Evolutionary conservation across 306 rosid genomes (phyloP).

Genomic region (Vigna angularis): DNA sequence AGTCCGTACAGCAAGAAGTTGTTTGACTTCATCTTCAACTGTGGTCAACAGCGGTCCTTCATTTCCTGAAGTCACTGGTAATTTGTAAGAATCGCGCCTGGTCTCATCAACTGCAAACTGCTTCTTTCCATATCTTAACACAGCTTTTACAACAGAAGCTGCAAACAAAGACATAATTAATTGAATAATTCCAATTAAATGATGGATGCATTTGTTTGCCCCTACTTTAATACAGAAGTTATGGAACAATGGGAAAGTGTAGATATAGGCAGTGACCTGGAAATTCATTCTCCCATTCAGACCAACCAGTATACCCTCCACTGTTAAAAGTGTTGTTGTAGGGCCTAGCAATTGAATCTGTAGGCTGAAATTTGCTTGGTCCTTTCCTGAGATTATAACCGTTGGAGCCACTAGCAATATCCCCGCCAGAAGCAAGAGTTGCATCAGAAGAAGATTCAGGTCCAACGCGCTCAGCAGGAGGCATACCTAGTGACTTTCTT

Average conservation of each 20-base stretch:
- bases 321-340: conserved; percentile 53
- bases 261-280: conserved; percentile 57
- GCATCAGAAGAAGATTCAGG: conserved; percentile 69
- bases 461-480: conserved; percentile 59
- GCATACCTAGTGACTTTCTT: conserved; percentile 55
- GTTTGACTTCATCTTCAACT: conserved; percentile 71
- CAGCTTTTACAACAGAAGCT: conserved; percentile 92
- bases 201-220: conserved; percentile 12
- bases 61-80: conserved; percentile 49
- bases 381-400: conserved; percentile 79
- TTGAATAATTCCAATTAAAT: conserved; percentile 15
- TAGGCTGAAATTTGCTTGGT: conserved; percentile 51
- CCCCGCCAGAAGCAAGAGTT: conserved; percentile 75
- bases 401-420: conserved; percentile 60
- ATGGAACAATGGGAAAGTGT: conserved; percentile 11
- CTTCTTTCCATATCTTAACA: conserved; percentile 77
- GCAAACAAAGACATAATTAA: conserved; percentile 40
- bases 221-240: neutral
- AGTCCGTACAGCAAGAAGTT: conserved; percentile 69
- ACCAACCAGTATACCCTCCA: conserved; percentile 67
- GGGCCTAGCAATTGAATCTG: conserved; percentile 57
- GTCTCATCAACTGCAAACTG: conserved; percentile 80
- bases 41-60: conserved; percentile 53
- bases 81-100: conserved; percentile 77
- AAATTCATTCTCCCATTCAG: conserved; percentile 93